Evolutionary conservation across 1,284 basidiomycete species (phyloP).

Genomic region (Inonotus hispidus): DNA sequence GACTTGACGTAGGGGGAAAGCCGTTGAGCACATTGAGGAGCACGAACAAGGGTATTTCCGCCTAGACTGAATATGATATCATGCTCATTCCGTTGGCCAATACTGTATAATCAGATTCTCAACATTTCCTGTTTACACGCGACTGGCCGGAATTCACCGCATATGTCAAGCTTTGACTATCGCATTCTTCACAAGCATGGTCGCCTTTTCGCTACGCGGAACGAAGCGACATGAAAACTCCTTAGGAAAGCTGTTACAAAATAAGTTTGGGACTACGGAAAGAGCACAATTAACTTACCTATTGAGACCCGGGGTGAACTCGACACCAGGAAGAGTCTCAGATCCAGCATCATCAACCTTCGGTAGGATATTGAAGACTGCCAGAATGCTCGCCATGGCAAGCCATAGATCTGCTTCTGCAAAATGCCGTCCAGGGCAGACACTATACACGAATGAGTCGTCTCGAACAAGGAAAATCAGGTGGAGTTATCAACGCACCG

Average conservation of each 20-base stretch:
- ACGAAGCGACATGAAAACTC: slow-evolving; percentile 23
- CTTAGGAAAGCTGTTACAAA: slow-evolving; percentile 21
- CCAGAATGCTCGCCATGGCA: slow-evolving; percentile 12
- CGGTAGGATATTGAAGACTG: slow-evolving; percentile 15
- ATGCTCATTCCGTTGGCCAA: no score
- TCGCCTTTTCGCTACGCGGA: slow-evolving; percentile 19
- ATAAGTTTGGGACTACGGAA: not conserved
- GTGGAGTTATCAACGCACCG: slow-evolving; percentile 31
- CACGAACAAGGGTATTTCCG: no score
- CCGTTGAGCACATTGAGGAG: no score
- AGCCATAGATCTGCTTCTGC: slow-evolving; percentile 21
- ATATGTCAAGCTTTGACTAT: not conserved
- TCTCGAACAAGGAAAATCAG: slow-evolving; percentile 3
- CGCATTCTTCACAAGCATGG: not conserved
- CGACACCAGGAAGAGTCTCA: slow-evolving; percentile 19
- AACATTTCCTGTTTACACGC: not conserved
- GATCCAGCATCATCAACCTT: slow-evolving; percentile 2
- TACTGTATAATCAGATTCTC: no score
- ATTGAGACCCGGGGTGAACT: not conserved
- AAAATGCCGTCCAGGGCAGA: slow-evolving; percentile 23
- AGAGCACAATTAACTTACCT: not conserved
- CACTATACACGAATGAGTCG: slow-evolving; percentile 13
- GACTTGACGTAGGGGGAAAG: no score
- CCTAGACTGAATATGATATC: no score
- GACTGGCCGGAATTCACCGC: not conserved